A percentile compares a stretch with the other conserved stretches of the same genome.
These are phyloP conservation scores for Chimonanthus praecox DNA, from an alignment of 164 flowering plant species.

Conservation along the genomic window DNA sequence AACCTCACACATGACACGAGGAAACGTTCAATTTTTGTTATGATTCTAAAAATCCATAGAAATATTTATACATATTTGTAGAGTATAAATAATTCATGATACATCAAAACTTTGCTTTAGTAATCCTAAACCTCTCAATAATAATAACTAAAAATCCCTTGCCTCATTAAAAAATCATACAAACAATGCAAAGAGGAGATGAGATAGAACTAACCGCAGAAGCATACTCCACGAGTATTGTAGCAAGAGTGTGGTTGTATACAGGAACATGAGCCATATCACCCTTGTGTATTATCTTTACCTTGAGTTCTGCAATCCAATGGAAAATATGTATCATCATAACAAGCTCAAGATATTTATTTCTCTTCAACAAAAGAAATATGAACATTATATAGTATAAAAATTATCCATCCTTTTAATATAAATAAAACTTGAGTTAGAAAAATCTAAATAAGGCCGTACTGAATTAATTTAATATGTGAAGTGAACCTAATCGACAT, in stretches of 20 bases:
- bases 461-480: too few relatives aligned
- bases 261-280: slow-evolving; percentile 9
- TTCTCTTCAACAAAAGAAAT: neutral
- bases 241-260: slow-evolving; percentile 86
- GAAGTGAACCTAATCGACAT: too few relatives aligned
- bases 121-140: neutral
- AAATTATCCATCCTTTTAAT: neutral
- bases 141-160: too few relatives aligned
- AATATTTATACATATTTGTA: neutral
- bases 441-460: neutral
- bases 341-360: neutral
- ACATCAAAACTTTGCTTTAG: neutral
- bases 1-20: neutral
- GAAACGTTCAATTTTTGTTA: neutral
- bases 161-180: neutral
- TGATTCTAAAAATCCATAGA: too few relatives aligned
- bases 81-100: neutral
- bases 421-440: too few relatives aligned
- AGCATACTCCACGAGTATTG: slow-evolving; percentile 76
- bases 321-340: neutral
- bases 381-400: too few relatives aligned
- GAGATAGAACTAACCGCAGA: slow-evolving; percentile 64
- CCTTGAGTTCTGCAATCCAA: slow-evolving; percentile 39
- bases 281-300: slow-evolving; percentile 19
- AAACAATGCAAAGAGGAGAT: neutral